Evolutionary conservation across 208 protist genomes (phyloP), one percentile per base, ranked within the genome.

Genomic region (Blastocrithidia nonstop): DNA sequence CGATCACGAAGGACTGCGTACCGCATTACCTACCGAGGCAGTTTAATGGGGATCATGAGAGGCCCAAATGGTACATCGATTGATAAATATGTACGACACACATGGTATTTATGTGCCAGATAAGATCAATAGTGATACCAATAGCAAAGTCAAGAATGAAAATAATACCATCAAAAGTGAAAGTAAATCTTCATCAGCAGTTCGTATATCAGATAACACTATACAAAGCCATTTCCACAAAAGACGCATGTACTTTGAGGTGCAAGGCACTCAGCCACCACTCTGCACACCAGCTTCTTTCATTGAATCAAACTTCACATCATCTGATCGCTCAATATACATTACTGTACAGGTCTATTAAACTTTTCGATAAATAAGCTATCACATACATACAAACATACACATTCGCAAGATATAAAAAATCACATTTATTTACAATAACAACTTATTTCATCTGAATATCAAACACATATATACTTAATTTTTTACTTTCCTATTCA

Each of bases 251-350:
- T 47, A 54, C 40, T 78, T 81, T 52, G 42, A 58, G 15, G 60
- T 86, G 22, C 76, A 86, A 31, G 76, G 71, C 4, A 54, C 67
- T 33, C 43, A 63, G 36, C 76, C 76, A 11, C 49, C 68, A 2
- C 55, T 86, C 4, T 19, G 28, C 11, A 79, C 66, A 8, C 71
- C 76, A 1, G 66, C 64, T 3, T 61, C 45, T 4, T 86, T 74
- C 55, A 47, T 86, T 20, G 65, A 77, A 38, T 53, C 67, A 1
- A 50, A 66, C 45, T 49, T 82, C 54, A 37, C 66, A 15, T 78
- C 76, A 0, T 63, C 69, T 15, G 76, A 86, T 53, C 59, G 71
- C 13, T 46, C 66, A 21, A 52, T 86, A 19, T 86, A 70, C 39
- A 57, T 82, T 0, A 71, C 65, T 4, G 42, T 82, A 32, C 52